Evolutionary conservation across 495 filamentous ascomycete species (phyloP).

Genomic region (Hypoxylon rickii): DNA sequence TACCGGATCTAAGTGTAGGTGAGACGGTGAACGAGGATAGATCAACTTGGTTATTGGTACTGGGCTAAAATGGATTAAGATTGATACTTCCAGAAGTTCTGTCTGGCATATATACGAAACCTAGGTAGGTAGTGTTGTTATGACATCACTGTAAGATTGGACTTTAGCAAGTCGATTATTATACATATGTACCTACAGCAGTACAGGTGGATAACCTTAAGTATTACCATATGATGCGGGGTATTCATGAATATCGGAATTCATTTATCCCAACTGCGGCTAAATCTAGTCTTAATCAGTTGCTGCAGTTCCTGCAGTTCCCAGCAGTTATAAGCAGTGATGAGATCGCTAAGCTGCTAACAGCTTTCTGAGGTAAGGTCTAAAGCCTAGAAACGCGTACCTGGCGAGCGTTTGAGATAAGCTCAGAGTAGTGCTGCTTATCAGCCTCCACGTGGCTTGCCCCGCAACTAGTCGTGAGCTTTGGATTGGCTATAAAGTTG

Average conservation of each 20-base stretch:
- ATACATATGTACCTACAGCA: background rate
- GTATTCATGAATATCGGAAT: background rate
- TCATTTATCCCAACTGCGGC: background rate
- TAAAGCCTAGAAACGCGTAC: no score
- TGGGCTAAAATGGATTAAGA: no score
- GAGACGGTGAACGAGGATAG: no score
- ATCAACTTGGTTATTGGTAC: no score
- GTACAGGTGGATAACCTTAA: no score
- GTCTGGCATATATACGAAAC: no score
- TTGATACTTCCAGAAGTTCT: no score
- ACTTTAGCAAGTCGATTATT: no score
- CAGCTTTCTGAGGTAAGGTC: constrained; percentile 4
- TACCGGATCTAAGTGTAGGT: no score
- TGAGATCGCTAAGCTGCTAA: background rate
- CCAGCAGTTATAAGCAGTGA: background rate
- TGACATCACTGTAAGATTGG: no score
- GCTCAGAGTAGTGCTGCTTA: constrained; percentile 3
- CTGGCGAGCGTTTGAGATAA: constrained; percentile 6
- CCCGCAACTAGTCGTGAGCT: background rate
- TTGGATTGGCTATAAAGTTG: background rate
- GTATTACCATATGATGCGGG: background rate
- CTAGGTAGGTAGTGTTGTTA: no score
- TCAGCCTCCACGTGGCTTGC: constrained; percentile 11
- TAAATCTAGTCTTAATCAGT: background rate
- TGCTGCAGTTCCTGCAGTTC: no score